Evolutionary conservation across 1,284 basidiomycete species (phyloP).

Genomic region (Pisolithus thermaeus): DNA sequence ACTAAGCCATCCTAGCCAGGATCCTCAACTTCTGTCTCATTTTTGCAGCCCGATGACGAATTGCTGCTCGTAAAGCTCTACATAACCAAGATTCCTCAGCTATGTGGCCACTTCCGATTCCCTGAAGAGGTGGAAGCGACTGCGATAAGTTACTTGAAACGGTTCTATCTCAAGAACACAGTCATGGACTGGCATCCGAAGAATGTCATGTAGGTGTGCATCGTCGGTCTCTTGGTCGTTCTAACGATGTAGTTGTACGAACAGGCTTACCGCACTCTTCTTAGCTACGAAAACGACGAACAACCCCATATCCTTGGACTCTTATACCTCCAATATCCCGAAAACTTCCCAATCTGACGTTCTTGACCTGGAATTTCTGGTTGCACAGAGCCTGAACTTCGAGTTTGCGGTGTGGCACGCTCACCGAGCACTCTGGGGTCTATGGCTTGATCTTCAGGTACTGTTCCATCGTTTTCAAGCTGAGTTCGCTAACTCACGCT

Average conservation of each 20-base stretch:
- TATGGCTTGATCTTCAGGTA: conserved; percentile 89
- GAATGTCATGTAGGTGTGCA: conserved; percentile 85
- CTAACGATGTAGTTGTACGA: conserved; percentile 3
- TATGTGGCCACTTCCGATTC: conserved; percentile 83
- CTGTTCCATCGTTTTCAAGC: not conserved
- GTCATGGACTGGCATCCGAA: conserved; percentile 99
- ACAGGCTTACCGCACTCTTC: conserved; percentile 91
- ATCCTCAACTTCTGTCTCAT: conserved; percentile 62
- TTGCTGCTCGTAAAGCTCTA: conserved; percentile 87
- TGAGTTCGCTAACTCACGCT: not conserved
- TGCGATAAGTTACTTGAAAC: conserved; percentile 86
- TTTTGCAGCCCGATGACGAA: conserved; percentile 65
- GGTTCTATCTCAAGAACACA: conserved; percentile 97
- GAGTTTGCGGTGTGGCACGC: conserved; percentile 93
- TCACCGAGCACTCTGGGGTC: conserved; percentile 84
- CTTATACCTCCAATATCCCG: conserved; percentile 60
- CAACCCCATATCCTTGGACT: conserved; percentile 80
- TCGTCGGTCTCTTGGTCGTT: not conserved
- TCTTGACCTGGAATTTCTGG: conserved; percentile 89
- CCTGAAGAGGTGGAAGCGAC: conserved; percentile 93
- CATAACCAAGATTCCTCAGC: conserved; percentile 70
- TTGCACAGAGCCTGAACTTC: conserved; percentile 89
- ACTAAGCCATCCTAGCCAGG: conserved; percentile 36
- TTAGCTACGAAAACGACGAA: conserved; percentile 97
- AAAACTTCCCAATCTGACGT: conserved; percentile 79